phyloP scores from a whole-genome alignment of 164 flowering plant species.

The Stephania yunnanensis region DNA sequence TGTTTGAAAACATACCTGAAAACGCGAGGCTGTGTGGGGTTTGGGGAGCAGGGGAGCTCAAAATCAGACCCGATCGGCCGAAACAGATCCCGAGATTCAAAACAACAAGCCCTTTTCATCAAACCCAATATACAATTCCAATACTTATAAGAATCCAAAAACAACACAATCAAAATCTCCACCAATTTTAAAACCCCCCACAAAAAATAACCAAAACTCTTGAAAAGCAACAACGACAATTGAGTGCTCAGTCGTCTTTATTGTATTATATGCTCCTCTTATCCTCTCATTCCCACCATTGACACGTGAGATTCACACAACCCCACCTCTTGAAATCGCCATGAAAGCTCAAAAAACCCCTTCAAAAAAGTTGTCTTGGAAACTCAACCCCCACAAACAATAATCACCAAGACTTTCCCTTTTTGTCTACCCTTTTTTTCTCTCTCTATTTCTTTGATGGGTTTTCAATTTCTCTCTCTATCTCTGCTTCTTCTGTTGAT shows the following conservation, averaged over 20 bases:
- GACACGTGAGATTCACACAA: slow-evolving; percentile 37
- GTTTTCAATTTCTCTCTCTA: slow-evolving; percentile 7
- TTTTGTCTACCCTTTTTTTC: slow-evolving; percentile 8
- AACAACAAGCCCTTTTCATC: slow-evolving; percentile 28
- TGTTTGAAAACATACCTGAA: slow-evolving; percentile 37
- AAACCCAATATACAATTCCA: neutral
- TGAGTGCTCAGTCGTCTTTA: slow-evolving; percentile 1
- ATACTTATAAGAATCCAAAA: neutral
- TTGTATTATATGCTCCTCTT: slow-evolving; percentile 7
- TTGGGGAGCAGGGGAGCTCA: slow-evolving; percentile 52
- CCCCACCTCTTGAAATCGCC: slow-evolving; percentile 14
- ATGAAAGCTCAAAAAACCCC: slow-evolving; percentile 16
- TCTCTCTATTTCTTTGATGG: slow-evolving; percentile 9
- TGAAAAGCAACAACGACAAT: slow-evolving; percentile 1
- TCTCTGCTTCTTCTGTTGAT: neutral
- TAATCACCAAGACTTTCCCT: slow-evolving; percentile 20
- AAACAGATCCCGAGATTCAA: slow-evolving; percentile 52
- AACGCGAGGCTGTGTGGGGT: slow-evolving; percentile 35
- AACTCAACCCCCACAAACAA: neutral
- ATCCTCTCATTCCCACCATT: slow-evolving; percentile 25
- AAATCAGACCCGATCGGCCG: slow-evolving; percentile 33
- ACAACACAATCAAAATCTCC: slow-evolving; percentile 16
- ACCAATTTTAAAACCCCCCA: neutral
- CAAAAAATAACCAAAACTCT: neutral
- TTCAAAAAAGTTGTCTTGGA: neutral